Base-by-base conservation (phyloP, 495 filamentous ascomycete genomes). In the Aspergillus heteromorphus region DNA sequence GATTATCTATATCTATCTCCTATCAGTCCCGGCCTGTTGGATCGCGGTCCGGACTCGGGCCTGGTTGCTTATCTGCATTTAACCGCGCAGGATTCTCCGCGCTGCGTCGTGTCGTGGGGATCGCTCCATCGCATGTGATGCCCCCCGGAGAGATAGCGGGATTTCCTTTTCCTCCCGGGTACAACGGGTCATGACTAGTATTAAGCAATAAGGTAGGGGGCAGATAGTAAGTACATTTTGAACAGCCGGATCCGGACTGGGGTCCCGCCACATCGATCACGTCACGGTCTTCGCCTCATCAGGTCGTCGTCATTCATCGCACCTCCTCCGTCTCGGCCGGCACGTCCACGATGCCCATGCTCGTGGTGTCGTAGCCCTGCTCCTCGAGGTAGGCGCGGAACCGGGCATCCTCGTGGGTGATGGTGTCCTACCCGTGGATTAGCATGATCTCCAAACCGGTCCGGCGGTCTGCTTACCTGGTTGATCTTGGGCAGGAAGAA, bases 361-460 rank as follows among this genome's bases (percentile, higher is more conserved):
- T 81, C 17, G 78, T 70, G 1, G 81, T 85, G 64, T 91, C 85
- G 72, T 84, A 92, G 19, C 88, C 87, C 49, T 89, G 71, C 14
- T 69, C 66, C 62, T 80, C 77, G 34, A 93, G 68, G 64, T 81
- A 92, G 34, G 61, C 79, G 20, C 86, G 78, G 75, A 95, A 93
- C 55, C 78, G 75, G 16, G 63, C 55, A 69, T 91, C 88, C 69
- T 91, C 87, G 3, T 67, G 61, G 7, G 79, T 79, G 31, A 91
- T 89, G 7, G 86, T 91, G 56, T 91, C 77, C 71, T 76, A 86
- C 10, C 79, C 11, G 3, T 6, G 10, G 6, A 8, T 47, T 47
- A 47, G 43, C 21, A 11, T 4, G 1, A 1, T 21, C 0, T 27
- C 16, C 11, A 10, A 27, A 20, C 1, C 0, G 20, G 11, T 27